Base-by-base conservation (phyloP, 345 rosid species). In the Salix arbutifolia region DNA sequence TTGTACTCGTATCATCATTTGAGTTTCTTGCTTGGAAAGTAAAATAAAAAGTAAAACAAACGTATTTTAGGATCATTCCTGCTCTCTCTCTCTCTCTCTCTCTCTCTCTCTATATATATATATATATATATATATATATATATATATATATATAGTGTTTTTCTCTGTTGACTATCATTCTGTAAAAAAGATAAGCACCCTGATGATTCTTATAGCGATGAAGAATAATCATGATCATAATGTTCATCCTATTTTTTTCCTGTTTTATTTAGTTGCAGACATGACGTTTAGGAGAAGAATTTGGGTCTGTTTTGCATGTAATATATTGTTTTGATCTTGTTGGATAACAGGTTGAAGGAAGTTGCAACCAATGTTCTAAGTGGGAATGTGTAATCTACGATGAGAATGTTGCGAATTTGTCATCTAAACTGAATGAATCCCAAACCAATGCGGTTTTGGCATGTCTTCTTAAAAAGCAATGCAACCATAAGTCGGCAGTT, bases 401-500 rank as follows among this genome's bases (percentile, higher is more conserved):
- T 52, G 79, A 69, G 40, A 71, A 16, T 7, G 53, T 28, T 6
- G 26, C 10, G 50, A 74, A 10, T 56, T 33, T 76, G 17, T 70
- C 70, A 44, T 40, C 77, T 44, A 11, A 70, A 17, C 61, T 87
- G 78, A 80, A 89, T 74, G 74, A 78, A 26, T 84, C 82, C 37
- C 92, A 89, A 69, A 31, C 16, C 1, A 58, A 73, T 18, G 86
- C 87, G 8, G 50, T 84, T 23, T 60, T 50, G 8, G 56, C 67
- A 21, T 83, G 87, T 44, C 84, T 87, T 58, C 7, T 11, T 40
- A 79, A 67, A 73, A 23, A 68, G 21, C 35, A 48, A 21, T 83
- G 85, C 74, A 40, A 66, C 30, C 86, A 87, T 72, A 74, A 60
- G 78, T 67, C 80, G 4, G 14, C 58, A 18, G 80, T 89, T 48